phyloP scores from a whole-genome alignment of 768 basidiomycete genomes.

The Amanita thiersii region DNA sequence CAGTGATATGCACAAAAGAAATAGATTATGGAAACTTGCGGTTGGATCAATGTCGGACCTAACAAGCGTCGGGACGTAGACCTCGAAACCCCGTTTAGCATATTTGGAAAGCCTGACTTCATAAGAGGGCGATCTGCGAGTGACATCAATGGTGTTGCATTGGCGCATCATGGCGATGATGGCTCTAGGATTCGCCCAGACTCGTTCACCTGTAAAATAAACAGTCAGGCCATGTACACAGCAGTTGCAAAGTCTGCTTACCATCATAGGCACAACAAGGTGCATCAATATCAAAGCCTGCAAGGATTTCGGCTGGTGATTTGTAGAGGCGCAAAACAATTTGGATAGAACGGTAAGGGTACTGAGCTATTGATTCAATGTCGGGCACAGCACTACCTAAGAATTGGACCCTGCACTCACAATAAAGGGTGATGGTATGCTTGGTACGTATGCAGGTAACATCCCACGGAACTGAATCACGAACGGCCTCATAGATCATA shows the following conservation, averaged over 20 bases:
- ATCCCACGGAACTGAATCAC: constrained; percentile 62
- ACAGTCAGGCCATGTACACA: not conserved
- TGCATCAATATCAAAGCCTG: constrained; percentile 62
- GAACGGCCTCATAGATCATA: constrained; percentile 52
- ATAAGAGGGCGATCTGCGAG: constrained; percentile 41
- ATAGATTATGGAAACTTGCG: constrained; percentile 20
- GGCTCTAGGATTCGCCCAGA: constrained; percentile 39
- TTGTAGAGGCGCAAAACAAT: constrained; percentile 59
- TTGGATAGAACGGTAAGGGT: constrained; percentile 60
- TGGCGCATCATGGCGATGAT: constrained; percentile 42
- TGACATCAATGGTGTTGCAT: constrained; percentile 40
- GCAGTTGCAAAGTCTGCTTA: not conserved
- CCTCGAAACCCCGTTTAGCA: constrained; percentile 34
- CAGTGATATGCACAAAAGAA: no score
- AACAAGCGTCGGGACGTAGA: constrained; percentile 34
- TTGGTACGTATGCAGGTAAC: constrained; percentile 60
- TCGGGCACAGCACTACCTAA: no score
- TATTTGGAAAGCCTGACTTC: constrained; percentile 44
- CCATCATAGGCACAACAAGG: constrained; percentile 53
- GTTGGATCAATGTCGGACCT: constrained; percentile 45
- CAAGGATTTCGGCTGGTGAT: constrained; percentile 57
- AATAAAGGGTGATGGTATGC: constrained; percentile 59
- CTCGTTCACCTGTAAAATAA: constrained; percentile 18
- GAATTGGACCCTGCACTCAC: no score
- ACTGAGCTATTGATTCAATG: constrained; percentile 56